Percentiles rank a stretch among this genome's conserved stretches.
Evolutionary conservation across 169 alveolate species (phyloP).

Genomic region (Plasmodium knowlesi): DNA sequence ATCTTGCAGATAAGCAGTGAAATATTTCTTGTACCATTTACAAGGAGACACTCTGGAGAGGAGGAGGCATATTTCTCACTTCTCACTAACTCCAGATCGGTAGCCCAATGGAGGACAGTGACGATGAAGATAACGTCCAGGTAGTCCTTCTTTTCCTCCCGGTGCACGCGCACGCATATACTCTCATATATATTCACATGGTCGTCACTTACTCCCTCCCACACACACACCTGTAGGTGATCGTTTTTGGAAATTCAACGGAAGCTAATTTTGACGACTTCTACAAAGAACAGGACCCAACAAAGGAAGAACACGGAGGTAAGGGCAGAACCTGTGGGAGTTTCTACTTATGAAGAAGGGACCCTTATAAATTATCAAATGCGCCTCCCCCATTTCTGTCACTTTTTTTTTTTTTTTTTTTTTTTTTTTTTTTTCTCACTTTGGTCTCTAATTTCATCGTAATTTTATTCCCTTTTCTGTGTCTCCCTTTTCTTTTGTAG

Average conservation of each 20-base stretch:
- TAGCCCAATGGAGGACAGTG: slow-evolving; percentile 54
- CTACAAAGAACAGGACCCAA: slow-evolving; percentile 25
- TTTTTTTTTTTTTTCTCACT: neutral
- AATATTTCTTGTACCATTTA: neutral
- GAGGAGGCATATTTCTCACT: neutral
- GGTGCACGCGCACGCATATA: neutral
- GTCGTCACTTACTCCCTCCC: neutral
- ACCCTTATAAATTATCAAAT: neutral
- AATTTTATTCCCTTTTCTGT: neutral
- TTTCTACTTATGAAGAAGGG: neutral
- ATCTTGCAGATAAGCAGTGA: neutral
- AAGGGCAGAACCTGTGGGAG: neutral
- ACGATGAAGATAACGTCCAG: slow-evolving; percentile 60
- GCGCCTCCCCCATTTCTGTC: neutral
- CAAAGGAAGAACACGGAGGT: neutral
- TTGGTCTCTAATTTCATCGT: neutral
- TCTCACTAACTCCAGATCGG: neutral
- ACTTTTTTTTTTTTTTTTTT: no score
- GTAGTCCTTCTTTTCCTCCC: neutral
- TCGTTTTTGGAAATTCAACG: slow-evolving; percentile 67
- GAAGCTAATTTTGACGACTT: slow-evolving; percentile 70
- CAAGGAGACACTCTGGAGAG: neutral
- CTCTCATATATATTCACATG: neutral
- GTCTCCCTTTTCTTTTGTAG: neutral
- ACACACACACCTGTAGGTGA: no score